A percentile compares a stretch with the other conserved stretches of the same genome.
Evolutionary conservation across 2,329 filamentous ascomycete genomes (phyloP).

Genomic region (Clonostachys byssicola): DNA sequence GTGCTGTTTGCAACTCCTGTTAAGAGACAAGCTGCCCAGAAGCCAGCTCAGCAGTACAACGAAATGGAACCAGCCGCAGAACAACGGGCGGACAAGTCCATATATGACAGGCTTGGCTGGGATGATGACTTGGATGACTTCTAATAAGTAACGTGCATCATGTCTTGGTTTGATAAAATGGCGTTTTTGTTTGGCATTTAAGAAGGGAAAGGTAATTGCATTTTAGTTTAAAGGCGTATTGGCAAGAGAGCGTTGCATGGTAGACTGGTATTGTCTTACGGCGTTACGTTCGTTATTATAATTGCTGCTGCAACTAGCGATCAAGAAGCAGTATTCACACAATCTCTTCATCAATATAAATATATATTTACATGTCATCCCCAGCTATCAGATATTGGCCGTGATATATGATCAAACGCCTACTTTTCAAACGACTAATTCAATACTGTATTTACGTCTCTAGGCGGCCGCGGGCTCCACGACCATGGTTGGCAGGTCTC

Average conservation of each 20-base stretch:
- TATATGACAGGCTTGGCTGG: conserved; percentile 55
- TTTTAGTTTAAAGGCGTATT: not conserved
- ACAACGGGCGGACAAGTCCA: conserved; percentile 19
- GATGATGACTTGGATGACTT: conserved; percentile 51
- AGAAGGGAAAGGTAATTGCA: not conserved
- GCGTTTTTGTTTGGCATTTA: not conserved
- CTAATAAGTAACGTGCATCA: conserved; percentile 17
- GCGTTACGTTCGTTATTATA: not conserved
- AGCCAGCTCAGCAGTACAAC: conserved; percentile 12
- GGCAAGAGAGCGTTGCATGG: not conserved
- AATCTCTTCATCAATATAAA: no score
- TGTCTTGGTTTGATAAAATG: conserved; percentile 1
- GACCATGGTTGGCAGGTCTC: conserved; percentile 67
- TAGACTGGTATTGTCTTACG: not conserved
- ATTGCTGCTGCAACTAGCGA: no score
- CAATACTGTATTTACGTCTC: no score
- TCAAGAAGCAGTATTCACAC: no score
- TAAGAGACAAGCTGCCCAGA: conserved; percentile 7
- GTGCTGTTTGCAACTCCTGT: no score
- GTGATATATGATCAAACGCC: no score
- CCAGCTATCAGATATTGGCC: no score
- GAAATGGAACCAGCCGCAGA: conserved; percentile 2
- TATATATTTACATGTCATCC: no score
- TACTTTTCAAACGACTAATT: no score
- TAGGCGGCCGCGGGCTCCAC: conserved; percentile 29